Base-by-base conservation (phyloP, 1,284 basidiomycete species). In the Pterulicium gracile region DNA sequence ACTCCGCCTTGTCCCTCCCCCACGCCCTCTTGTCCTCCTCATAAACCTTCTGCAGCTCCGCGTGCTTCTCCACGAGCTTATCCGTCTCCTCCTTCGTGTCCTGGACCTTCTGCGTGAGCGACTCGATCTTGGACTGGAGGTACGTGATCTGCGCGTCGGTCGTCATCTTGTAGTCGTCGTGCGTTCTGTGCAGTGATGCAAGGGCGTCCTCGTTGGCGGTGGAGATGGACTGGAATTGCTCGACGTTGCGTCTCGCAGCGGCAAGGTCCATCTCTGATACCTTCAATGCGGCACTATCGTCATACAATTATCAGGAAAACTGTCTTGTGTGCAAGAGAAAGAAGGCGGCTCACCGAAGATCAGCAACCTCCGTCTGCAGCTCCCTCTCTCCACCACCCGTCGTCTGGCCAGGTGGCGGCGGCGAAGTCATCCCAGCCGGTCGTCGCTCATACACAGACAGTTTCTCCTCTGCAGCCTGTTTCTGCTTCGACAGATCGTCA, bases 391-490 rank as follows among this genome's bases (percentile, higher is more conserved):
- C 74, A 42, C 69, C 27, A 32, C n/a, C 27, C 77, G 44, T 79
- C 55, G 49, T 69, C 72, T 50, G 55, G 52, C 24, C 64, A 55
- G 21, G 60, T 56, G 12, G 55, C 53, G n/a, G n/a, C n/a, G 56
- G 56, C 14, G 57, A 54, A 10, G 61, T 54, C 43, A 62, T 61
- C 0, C 10, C n/a, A 7, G 27, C 27, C 10, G 77, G 58, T 42
- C 86, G 72, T 18, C 88, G 77, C 59, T 94, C 90, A 55, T 91
- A 94, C 1, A 94, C 85, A 3, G 87, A 71, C 19, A 94, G 73
- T 62, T 90, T 91, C 67, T 91, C 88, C 46, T 81, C 75, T 49
- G 81, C 81, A 27, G 86, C 81, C 51, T 85, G 79, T 5, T 90
- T 63, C 54, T 88, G 82, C 42, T 75, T 74, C 3, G 69, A 66